Percentiles rank a stretch among this genome's conserved stretches.
These are phyloP conservation scores for Elasticomyces elasticus DNA, from an alignment of 495 filamentous ascomycete genomes.

Conservation along the genomic window DNA sequence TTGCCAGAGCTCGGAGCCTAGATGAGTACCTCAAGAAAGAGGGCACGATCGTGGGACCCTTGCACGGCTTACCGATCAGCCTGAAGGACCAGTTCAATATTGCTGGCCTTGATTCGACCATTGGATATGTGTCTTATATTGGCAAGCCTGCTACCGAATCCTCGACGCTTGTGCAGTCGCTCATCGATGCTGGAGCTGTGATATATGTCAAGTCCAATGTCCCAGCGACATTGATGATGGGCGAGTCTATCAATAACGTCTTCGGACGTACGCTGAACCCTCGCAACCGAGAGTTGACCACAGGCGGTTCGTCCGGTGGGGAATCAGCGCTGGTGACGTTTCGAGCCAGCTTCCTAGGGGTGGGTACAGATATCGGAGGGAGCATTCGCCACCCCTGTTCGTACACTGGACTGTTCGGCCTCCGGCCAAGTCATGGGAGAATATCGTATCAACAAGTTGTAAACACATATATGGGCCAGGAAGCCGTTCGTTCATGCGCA, in stretches of 20 bases:
- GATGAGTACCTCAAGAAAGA: constrained; percentile 32
- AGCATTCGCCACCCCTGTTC: constrained; percentile 54
- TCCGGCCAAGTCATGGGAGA: constrained; percentile 45
- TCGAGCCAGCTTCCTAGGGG: constrained; percentile 26
- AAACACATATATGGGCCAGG: too few species aligned
- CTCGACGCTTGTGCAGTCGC: neutral
- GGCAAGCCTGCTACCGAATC: neutral
- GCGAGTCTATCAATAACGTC: constrained; percentile 30
- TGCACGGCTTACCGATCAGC: neutral
- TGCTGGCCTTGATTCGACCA: neutral
- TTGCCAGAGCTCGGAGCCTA: constrained; percentile 46
- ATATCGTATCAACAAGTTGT: too few species aligned
- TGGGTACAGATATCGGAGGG: constrained; percentile 59
- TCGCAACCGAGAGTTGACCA: constrained; percentile 28
- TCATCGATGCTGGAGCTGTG: neutral
- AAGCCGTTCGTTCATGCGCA: too few species aligned
- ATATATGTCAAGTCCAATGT: constrained; percentile 29
- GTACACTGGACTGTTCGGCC: constrained; percentile 51
- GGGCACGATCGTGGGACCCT: neutral
- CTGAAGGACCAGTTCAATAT: neutral
- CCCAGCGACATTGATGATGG: constrained; percentile 30
- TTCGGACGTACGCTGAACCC: constrained; percentile 33
- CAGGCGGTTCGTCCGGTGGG: constrained; percentile 53
- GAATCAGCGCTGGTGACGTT: constrained; percentile 30
- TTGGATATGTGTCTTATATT: neutral